Evolutionary conservation across 352 stramenopile species (phyloP).

Genomic region (Pythium dissimile): DNA sequence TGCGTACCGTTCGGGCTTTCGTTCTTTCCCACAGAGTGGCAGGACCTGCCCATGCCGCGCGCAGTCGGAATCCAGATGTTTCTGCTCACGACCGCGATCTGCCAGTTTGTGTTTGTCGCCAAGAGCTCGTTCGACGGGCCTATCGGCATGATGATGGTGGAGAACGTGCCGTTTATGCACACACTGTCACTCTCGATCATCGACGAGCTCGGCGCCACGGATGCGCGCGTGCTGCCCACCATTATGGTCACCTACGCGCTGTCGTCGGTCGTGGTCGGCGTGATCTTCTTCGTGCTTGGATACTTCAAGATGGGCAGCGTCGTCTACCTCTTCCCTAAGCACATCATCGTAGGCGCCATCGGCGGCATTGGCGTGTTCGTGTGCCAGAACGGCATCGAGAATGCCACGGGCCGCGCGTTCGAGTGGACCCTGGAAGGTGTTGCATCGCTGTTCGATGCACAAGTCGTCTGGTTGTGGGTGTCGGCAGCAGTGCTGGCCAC

Average conservation of each 20-base stretch:
- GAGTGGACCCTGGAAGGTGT: conserved; percentile 52
- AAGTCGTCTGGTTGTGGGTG: conserved; percentile 72
- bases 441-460: conserved; percentile 39
- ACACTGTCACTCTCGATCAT: conserved; percentile 86
- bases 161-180: conserved; percentile 96
- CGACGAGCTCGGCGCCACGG: conserved; percentile 70
- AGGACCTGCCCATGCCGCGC: conserved; percentile 68
- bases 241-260: conserved; percentile 91
- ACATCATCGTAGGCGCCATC: conserved; percentile 94
- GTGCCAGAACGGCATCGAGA: conserved; percentile 81
- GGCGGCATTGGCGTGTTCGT: conserved; percentile 91
- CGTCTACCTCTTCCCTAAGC: conserved; percentile 93
- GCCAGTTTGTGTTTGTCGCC: conserved; percentile 77
- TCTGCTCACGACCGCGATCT: conserved; percentile 72
- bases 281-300: conserved; percentile 88
- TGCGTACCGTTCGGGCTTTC: conserved; percentile 81
- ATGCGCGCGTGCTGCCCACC: conserved; percentile 79
- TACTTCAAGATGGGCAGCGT: conserved; percentile 89
- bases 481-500: conserved; percentile 51
- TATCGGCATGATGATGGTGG: conserved; percentile 92
- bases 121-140: conserved; percentile 72
- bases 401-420: conserved; percentile 69
- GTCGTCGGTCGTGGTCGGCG: conserved; percentile 84
- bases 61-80: conserved; percentile 84
- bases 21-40: conserved; percentile 83